Evolutionary conservation across 495 filamentous ascomycete genomes (phyloP), one percentile per base, ranked within the genome.

Genomic region (Chaetomidium leptoderma): DNA sequence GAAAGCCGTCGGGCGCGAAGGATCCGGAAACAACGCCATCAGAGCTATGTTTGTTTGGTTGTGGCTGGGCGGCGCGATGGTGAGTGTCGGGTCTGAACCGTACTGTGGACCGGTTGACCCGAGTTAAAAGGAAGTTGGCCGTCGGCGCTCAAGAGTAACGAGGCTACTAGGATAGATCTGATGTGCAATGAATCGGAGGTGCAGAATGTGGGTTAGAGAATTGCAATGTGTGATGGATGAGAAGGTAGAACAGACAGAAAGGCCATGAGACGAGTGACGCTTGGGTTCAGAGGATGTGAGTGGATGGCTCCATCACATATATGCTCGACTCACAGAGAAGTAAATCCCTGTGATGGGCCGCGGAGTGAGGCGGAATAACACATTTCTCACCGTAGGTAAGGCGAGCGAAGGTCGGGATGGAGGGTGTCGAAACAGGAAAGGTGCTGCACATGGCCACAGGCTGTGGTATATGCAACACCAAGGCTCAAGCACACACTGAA

Each of bases 301-400:
- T 35, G 30, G 27, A 19, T 16, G 19, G 17, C 16, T 44, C 40
- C 10, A 21, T 46, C 30, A 19, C 53, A 42, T 29, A 56, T 56
- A 40, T 26, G 24, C 11, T 21, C 9, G 19, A 27, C 53, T 14
- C 24, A 16, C 24, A 33, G n/a, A 9, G 6, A 42, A 10, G 4
- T 6, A n/a, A 10, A 13, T n/a, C 24, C 43, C 24, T 30, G 29
- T 21, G 3, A 9, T 2, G 16, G 21, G 14, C 10, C 23, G 4
- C 13, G 17, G 16, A 56, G 33, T 50, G 47, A 58, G 44, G 60
- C 60, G 55, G 39, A 55, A 55, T 24, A 14, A 36, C 60, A 62
- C 50, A 30, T 55, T 44, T 1, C 37, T 58, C 50, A 55, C 44
- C 60, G 23, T 37, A 44, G 55, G 60, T 58, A 37, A 62, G 60